Percentiles rank a stretch among this genome's conserved stretches.
phyloP scores from a whole-genome alignment of 2,329 filamentous ascomycete genomes.

The Alternaria conjuncta region DNA sequence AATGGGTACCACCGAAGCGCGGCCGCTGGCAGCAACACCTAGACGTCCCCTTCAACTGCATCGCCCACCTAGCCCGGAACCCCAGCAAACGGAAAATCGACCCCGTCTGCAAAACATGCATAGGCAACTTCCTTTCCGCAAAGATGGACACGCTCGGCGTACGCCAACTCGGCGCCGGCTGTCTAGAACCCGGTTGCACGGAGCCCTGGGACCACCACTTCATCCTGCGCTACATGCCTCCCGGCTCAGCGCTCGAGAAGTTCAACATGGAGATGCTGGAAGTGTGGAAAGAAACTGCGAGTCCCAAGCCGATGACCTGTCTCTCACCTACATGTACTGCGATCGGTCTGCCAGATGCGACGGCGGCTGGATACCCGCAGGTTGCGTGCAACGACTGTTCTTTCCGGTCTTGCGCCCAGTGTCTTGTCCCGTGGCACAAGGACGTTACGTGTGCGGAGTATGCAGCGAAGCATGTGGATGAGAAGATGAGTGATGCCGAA shows the following conservation, averaged over 20 bases:
- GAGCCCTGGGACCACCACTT: slow-evolving; percentile 24
- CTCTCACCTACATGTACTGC: slow-evolving; percentile 17
- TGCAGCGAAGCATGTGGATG: slow-evolving; percentile 19
- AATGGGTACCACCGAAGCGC: slow-evolving; percentile 19
- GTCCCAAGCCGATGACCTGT: slow-evolving; percentile 21
- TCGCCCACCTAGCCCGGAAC: slow-evolving; percentile 29
- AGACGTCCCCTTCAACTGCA: slow-evolving; percentile 28
- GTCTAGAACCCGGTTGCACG: slow-evolving; percentile 31
- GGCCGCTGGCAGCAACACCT: not conserved
- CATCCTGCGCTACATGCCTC: slow-evolving; percentile 30
- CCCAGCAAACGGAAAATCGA: slow-evolving; percentile 27
- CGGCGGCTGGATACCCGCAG: slow-evolving; percentile 32
- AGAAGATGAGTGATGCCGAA: slow-evolving; percentile 29
- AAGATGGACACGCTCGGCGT: slow-evolving; percentile 30
- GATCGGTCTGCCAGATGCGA: slow-evolving; percentile 21
- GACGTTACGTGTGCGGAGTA: slow-evolving; percentile 33
- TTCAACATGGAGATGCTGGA: slow-evolving; percentile 36
- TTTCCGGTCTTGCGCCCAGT: slow-evolving; percentile 28
- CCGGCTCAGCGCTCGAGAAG: slow-evolving; percentile 18
- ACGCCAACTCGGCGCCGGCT: slow-evolving; percentile 23
- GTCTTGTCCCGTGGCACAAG: slow-evolving; percentile 32
- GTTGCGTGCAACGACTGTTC: slow-evolving; percentile 29
- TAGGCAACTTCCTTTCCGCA: slow-evolving; percentile 29
- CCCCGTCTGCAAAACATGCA: slow-evolving; percentile 38
- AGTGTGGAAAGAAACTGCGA: slow-evolving; percentile 24